phyloP scores from a whole-genome alignment of 306 rosid species.

The Ceratonia siliqua region DNA sequence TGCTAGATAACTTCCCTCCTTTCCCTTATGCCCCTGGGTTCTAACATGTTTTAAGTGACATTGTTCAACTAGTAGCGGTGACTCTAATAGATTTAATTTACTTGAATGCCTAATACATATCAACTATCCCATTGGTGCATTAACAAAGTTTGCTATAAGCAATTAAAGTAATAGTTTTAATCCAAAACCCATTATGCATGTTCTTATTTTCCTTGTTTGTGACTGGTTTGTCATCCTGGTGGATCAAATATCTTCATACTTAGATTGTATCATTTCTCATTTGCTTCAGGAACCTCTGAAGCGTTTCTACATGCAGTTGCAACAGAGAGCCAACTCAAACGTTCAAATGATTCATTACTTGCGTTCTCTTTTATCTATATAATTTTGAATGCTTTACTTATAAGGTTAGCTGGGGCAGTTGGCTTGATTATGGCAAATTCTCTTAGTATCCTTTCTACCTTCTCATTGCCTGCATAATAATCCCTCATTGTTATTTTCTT shows the following conservation, averaged over 20 bases:
- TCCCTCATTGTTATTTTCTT: conserved; percentile 14
- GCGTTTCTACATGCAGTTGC: conserved; percentile 95
- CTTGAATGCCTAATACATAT: conserved; percentile 9
- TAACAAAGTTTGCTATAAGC: conserved; percentile 5
- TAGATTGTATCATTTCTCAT: conserved; percentile 9
- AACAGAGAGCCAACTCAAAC: conserved; percentile 75
- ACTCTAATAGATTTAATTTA: conserved; percentile 11
- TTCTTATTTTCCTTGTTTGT: conserved; percentile 21
- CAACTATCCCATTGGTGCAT: neutral
- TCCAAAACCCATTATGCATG: conserved; percentile 23
- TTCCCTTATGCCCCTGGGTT: too few species aligned
- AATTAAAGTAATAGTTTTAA: conserved; percentile 7
- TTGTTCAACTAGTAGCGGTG: conserved; percentile 6
- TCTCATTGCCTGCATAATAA: neutral
- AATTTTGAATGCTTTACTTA: conserved; percentile 68
- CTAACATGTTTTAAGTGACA: conserved; percentile 7
- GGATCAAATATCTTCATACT: conserved; percentile 13
- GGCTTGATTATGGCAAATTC: conserved; percentile 93
- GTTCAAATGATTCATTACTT: conserved; percentile 75
- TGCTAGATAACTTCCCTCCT: too few species aligned
- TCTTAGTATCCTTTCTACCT: conserved; percentile 75
- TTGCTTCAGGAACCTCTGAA: conserved; percentile 86
- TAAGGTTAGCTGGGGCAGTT: conserved; percentile 73
- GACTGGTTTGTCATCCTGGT: conserved; percentile 11
- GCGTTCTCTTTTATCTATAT: conserved; percentile 75